A percentile compares a stretch with the other conserved stretches of the same genome.
Evolutionary conservation across 2,329 filamentous ascomycete species (phyloP).

Genomic region (Acrocalymma vagum): DNA sequence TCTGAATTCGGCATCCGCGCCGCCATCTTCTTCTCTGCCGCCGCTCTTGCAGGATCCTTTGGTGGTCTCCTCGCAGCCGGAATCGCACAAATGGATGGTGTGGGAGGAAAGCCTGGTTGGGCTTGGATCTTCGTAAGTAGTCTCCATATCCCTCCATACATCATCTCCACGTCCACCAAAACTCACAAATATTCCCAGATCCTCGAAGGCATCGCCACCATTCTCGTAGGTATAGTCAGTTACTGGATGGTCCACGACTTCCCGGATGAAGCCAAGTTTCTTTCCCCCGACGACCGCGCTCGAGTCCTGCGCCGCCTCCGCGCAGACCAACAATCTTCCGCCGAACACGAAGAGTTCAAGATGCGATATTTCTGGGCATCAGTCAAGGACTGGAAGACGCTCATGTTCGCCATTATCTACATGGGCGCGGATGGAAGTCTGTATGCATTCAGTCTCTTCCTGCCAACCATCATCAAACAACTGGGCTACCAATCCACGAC

Average conservation of each 20-base stretch:
- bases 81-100: slow-evolving; percentile 74
- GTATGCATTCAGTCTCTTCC: slow-evolving; percentile 79
- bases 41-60: slow-evolving; percentile 80
- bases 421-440: slow-evolving; percentile 76
- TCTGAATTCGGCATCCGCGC: slow-evolving; percentile 82
- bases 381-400: slow-evolving; percentile 86
- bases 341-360: slow-evolving; percentile 78
- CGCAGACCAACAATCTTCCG: slow-evolving; percentile 76
- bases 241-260: slow-evolving; percentile 85
- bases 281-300: slow-evolving; percentile 73
- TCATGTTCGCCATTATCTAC: slow-evolving; percentile 76
- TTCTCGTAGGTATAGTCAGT: slow-evolving; percentile 68
- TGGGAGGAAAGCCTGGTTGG: slow-evolving; percentile 57
- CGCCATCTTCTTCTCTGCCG: slow-evolving; percentile 85
- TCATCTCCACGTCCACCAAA: background rate
- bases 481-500: slow-evolving; percentile 66
- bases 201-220: slow-evolving; percentile 74
- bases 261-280: slow-evolving; percentile 77
- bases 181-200: slow-evolving; percentile 44
- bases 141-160: no score
- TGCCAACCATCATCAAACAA: slow-evolving; percentile 78
- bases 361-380: slow-evolving; percentile 76
- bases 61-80: slow-evolving; percentile 77
- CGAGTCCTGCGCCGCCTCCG: slow-evolving; percentile 77
- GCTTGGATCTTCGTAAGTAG: slow-evolving; percentile 56